Evolutionary conservation across 441 rosid genomes (phyloP).

Genomic region (Pelargonium cotyledonis): DNA sequence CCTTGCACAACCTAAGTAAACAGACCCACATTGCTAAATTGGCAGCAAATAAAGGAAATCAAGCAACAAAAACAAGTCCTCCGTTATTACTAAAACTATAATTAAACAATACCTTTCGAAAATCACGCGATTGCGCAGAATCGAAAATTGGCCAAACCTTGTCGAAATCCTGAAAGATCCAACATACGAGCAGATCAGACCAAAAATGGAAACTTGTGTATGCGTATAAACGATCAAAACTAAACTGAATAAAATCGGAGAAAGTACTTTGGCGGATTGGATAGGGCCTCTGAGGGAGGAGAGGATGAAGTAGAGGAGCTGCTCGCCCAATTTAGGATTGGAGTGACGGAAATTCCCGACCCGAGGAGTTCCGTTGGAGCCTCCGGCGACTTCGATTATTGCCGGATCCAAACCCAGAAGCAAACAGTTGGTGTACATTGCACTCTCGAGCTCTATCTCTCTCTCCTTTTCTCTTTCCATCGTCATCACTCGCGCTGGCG

Average conservation of each 20-base stretch:
- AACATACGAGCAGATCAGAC: conserved; percentile 22
- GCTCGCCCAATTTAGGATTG: conserved; percentile 99
- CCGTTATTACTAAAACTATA: conserved; percentile 2
- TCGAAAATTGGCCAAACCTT: conserved; percentile 99
- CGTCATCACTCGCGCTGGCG: conserved; percentile 44
- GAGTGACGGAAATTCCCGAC: conserved; percentile 98
- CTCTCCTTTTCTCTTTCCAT: conserved; percentile 99
- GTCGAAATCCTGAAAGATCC: conserved; percentile 90
- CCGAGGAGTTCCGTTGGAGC: conserved; percentile 72
- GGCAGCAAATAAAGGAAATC: background rate
- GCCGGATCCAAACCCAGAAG: conserved; percentile 92
- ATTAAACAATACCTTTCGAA: conserved; percentile 61
- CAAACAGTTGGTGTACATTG: conserved; percentile 98
- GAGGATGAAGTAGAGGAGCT: conserved; percentile 96
- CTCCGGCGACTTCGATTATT: conserved; percentile 69
- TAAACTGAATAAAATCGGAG: background rate
- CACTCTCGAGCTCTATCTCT: conserved; percentile 97
- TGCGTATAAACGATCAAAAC: conserved; percentile 15
- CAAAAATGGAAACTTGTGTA: conserved; percentile 9
- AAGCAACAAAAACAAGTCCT: conserved; percentile 1
- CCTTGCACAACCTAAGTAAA: conserved; percentile 85
- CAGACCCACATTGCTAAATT: background rate
- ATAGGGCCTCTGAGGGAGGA: conserved; percentile 97
- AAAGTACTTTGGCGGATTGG: conserved; percentile 80
- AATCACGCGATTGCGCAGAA: conserved; percentile 97